Evolutionary conservation across 192 early-diverging fungal genomes (phyloP).

Genomic region (Thamnidium elegans): DNA sequence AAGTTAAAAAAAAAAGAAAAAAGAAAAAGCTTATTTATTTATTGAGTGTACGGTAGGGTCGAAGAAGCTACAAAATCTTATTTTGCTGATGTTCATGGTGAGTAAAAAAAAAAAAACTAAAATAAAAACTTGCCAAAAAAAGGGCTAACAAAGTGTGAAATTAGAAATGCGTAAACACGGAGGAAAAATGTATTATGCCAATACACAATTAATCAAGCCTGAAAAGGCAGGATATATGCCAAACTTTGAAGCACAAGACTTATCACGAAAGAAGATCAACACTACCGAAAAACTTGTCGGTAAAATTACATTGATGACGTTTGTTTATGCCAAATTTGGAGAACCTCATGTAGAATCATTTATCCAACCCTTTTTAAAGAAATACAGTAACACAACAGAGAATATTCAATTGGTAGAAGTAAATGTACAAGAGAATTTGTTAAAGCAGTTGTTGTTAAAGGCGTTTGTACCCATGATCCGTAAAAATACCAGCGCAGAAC

Average conservation of each 20-base stretch:
- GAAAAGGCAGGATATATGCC: conserved; percentile 58
- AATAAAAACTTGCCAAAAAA: neutral
- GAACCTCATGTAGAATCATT: conserved; percentile 49
- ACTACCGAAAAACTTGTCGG: conserved; percentile 41
- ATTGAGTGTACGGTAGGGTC: neutral
- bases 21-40: neutral
- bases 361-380: conserved; percentile 42
- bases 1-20: conserved; percentile 13
- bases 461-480: conserved; percentile 51
- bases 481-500: conserved; percentile 37
- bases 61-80: conserved; percentile 33
- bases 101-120: neutral
- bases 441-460: conserved; percentile 45
- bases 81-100: conserved; percentile 34
- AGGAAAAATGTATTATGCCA: conserved; percentile 50
- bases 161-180: conserved; percentile 45
- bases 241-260: conserved; percentile 45
- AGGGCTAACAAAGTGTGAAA: conserved; percentile 25
- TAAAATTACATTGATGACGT: conserved; percentile 46
- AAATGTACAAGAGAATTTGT: conserved; percentile 55
- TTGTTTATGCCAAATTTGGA: conserved; percentile 49
- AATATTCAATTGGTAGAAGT: conserved; percentile 49
- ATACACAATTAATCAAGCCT: conserved; percentile 37
- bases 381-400: conserved; percentile 16
- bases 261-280: conserved; percentile 38